phyloP scores from a whole-genome alignment of 139 green algal genomes.

The Coccomyxa sp. region DNA sequence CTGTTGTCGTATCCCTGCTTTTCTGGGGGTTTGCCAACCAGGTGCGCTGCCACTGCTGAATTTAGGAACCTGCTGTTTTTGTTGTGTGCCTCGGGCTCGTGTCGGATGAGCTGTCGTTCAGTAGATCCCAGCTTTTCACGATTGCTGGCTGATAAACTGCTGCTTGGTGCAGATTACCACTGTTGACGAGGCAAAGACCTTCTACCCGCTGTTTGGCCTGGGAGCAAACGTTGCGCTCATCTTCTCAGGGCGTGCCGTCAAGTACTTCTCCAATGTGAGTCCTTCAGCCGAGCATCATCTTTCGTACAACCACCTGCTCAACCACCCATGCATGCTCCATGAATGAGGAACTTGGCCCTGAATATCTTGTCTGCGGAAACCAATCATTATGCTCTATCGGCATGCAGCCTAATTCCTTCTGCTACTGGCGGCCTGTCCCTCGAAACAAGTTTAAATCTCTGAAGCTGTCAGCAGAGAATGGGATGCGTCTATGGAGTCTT shows the following conservation, averaged over 20 bases:
- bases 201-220: constrained; percentile 98
- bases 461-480: too few species aligned
- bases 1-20: constrained; percentile 97
- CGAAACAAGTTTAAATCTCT: too few species aligned
- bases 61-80: neutral
- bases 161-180: constrained; percentile 75
- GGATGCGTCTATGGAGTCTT: too few species aligned
- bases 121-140: too few species aligned
- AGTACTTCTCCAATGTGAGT: constrained; percentile 87
- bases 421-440: too few species aligned
- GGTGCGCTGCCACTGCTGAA: constrained; percentile 15
- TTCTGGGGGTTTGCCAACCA: constrained; percentile 99
- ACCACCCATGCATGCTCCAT: too few species aligned
- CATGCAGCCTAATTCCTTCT: too few species aligned
- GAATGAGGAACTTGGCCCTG: too few species aligned
- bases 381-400: too few species aligned
- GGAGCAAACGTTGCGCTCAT: constrained; percentile 98
- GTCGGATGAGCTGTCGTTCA: too few species aligned
- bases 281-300: neutral
- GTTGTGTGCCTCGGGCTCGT: neutral
- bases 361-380: too few species aligned
- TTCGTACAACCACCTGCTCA: neutral
- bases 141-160: too few species aligned
- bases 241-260: constrained; percentile 94
- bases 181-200: constrained; percentile 98